Conservation (phyloP, 2,329 filamentous ascomycete genomes). For the Pyrenochaeta sp. region DNA sequence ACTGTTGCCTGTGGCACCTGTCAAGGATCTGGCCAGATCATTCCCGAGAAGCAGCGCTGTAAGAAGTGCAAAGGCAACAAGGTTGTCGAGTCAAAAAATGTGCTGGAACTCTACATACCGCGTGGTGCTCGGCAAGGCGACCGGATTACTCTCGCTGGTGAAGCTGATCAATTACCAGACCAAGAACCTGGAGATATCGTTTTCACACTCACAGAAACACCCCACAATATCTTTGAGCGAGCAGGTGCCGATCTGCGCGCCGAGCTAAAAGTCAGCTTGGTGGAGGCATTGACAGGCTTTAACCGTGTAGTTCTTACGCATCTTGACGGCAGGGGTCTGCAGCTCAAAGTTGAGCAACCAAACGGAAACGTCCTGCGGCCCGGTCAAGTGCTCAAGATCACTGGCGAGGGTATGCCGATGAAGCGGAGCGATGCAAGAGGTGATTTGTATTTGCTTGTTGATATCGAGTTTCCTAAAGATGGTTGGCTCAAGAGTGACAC, state of each 20-base stretch:
- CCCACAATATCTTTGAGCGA: conserved; percentile 82
- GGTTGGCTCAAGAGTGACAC: conserved; percentile 79
- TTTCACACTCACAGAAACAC: conserved; percentile 83
- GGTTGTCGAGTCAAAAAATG: conserved; percentile 87
- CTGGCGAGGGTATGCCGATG: conserved; percentile 91
- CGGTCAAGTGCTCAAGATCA: conserved; percentile 83
- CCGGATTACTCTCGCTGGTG: conserved; percentile 86
- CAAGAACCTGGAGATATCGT: conserved; percentile 92
- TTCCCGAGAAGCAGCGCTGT: conserved; percentile 96
- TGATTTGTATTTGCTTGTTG: conserved; percentile 85
- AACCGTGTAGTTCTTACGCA: conserved; percentile 90
- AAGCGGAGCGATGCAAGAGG: conserved; percentile 86
- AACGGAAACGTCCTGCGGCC: conserved; percentile 81
- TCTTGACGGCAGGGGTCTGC: conserved; percentile 90
- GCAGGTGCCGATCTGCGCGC: conserved; percentile 86
- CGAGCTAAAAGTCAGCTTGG: conserved; percentile 80
- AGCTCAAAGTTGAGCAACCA: conserved; percentile 75
- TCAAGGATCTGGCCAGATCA: conserved; percentile 83
- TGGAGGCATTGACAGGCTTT: conserved; percentile 88
- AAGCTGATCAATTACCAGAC: conserved; percentile 91
- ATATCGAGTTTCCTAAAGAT: conserved; percentile 88
- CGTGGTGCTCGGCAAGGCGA: conserved; percentile 82
- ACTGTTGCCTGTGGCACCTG: conserved; percentile 84
- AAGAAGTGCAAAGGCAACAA: conserved; percentile 98
- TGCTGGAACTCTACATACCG: conserved; percentile 95